Percentiles rank a stretch among this genome's conserved stretches.
phyloP scores from a whole-genome alignment of 768 basidiomycete species.

The Boletus tylopilopsis region DNA sequence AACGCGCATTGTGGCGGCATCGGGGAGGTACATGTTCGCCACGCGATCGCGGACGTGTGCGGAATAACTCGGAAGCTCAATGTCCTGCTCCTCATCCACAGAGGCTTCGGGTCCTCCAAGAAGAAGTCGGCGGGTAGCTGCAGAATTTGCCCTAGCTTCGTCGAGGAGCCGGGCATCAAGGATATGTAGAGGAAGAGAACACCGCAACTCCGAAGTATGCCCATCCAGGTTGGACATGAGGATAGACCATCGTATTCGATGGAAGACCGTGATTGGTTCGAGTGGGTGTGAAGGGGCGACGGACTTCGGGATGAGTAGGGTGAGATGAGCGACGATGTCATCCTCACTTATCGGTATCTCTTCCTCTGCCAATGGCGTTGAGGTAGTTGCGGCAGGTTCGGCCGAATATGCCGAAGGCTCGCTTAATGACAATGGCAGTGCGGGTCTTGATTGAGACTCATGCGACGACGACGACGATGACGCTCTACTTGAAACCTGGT shows the following conservation, averaged over 20 bases:
- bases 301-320: conserved; percentile 55
- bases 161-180: conserved; percentile 69
- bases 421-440: background rate
- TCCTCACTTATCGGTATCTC: conserved; percentile 28
- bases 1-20: conserved; percentile 58
- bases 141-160: conserved; percentile 70
- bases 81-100: conserved; percentile 51
- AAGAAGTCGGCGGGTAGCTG: conserved; percentile 60
- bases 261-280: conserved; percentile 71
- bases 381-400: conserved; percentile 6
- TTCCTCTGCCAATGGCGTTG: conserved; percentile 3
- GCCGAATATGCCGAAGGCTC: background rate
- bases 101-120: conserved; percentile 39
- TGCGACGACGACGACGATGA: conserved; percentile 10
- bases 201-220: conserved; percentile 91
- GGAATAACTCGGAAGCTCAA: conserved; percentile 83
- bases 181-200: conserved; percentile 85
- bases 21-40: conserved; percentile 69
- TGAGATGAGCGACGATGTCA: conserved; percentile 60
- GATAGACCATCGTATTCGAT: conserved; percentile 80
- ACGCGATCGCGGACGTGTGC: conserved; percentile 90
- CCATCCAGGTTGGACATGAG: conserved; percentile 84
- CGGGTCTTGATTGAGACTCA: background rate
- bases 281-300: conserved; percentile 68
- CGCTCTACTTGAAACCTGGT: conserved; percentile 10